Evolutionary conservation across 2,329 filamentous ascomycete species (phyloP), one percentile per base, ranked within the genome.

Genomic region (Fusarium zealandicum): DNA sequence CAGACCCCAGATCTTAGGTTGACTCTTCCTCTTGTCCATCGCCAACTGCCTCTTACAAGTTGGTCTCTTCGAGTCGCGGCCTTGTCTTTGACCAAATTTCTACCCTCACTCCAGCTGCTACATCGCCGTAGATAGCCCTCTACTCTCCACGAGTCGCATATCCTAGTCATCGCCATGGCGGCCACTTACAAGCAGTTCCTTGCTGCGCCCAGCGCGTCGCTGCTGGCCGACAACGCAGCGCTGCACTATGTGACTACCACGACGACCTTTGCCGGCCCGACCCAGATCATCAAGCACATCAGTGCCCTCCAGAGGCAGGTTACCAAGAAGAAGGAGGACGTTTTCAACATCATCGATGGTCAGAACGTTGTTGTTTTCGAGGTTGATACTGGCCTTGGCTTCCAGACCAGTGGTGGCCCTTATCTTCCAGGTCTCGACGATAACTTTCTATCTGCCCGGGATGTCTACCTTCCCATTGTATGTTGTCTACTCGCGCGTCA

Each of bases 181-280:
- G 70, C 75, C 64, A 70, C 81, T 56, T 93, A 93, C 78, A 83
- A 86, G 79, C 83, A 85, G 76, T 93, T 92, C 73, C 80, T 93
- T 50, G 80, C 83, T 69, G 79, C 84, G 59, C 89, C 89, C 59
- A 86, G 78, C 74, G 76, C 85, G 49, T 82, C 84, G 50, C 76
- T 83, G 51, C 78, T 93, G 68, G 81, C 86, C 30, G 76, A 82
- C 47, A 81, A 88, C 73, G 88, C 88, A 53, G 84, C 88, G 37
- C 78, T 93, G 65, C 87, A 93, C 80, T 99, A 98, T 79, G 88
- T 98, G 73, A 92, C 93, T 50, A 96, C 93, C 7, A 88, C 92
- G 11, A 92, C 88, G 28, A 85, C 85, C 61, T 80, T 96, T 70
- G 80, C 82, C 58, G 87, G 90, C 64, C 75, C 89, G 39, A 82